A percentile compares a stretch with the other conserved stretches of the same genome.
These are phyloP conservation scores for Mrakia hoshinonis DNA, from an alignment of 768 basidiomycete genomes.

Conservation along the genomic window DNA sequence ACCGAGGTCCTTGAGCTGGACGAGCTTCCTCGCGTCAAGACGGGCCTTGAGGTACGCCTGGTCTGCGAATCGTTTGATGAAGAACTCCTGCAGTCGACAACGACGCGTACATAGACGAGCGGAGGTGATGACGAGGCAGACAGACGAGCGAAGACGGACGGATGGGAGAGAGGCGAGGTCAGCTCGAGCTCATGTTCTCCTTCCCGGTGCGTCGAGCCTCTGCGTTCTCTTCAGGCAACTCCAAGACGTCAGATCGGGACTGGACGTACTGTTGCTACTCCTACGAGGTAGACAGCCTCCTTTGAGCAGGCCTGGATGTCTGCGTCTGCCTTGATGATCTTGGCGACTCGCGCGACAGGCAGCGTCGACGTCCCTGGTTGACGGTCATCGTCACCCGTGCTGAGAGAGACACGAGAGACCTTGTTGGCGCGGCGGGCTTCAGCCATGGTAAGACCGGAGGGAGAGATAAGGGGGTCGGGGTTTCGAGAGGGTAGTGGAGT, in stretches of 20 bases:
- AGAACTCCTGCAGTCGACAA: constrained; percentile 22
- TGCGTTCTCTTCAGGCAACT: neutral
- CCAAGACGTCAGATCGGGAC: neutral
- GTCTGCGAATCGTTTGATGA: constrained; percentile 22
- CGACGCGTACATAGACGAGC: neutral
- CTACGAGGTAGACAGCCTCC: constrained; percentile 23
- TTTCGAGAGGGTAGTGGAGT: too few relatives aligned
- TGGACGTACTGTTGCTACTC: constrained; percentile 21
- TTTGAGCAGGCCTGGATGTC: constrained; percentile 22
- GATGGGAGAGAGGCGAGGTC: neutral
- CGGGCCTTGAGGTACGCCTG: constrained; percentile 20
- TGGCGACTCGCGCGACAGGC: constrained; percentile 17
- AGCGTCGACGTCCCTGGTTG: neutral
- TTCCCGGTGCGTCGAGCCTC: too few relatives aligned
- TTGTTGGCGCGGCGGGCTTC: too few relatives aligned
- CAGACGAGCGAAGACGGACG: neutral
- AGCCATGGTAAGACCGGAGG: too few relatives aligned
- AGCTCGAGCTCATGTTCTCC: neutral
- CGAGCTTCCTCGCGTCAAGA: constrained; percentile 16
- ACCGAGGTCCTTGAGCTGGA: constrained; percentile 25
- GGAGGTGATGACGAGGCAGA: neutral
- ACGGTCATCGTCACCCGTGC: neutral
- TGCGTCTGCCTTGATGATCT: constrained; percentile 28
- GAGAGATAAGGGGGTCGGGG: too few relatives aligned
- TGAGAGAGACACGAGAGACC: too few relatives aligned